Conservation (phyloP, 176 grass and related monocot genomes). For the Hsuehochloa calcarea region DNA sequence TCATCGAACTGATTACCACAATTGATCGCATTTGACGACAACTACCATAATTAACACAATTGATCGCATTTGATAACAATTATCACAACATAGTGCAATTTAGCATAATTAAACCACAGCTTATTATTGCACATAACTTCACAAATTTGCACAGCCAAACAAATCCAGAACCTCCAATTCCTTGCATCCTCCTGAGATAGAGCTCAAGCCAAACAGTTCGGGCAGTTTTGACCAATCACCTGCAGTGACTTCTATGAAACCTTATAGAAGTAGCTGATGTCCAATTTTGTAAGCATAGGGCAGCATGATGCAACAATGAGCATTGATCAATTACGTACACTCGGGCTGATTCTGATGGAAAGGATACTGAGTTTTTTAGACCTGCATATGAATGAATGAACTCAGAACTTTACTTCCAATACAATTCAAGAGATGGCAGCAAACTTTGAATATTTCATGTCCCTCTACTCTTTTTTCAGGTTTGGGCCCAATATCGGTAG, state of each 20-base stretch:
- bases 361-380: slow-evolving; percentile 61
- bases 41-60: no score
- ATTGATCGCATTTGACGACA: no score
- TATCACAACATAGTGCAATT: no score
- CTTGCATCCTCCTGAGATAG: slow-evolving; percentile 60
- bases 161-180: slow-evolving; percentile 73
- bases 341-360: slow-evolving; percentile 62
- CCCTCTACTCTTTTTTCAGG: no score
- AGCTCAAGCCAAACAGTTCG: slow-evolving; percentile 53
- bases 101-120: neutral
- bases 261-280: slow-evolving; percentile 87
- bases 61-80: no score
- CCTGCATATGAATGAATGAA: slow-evolving; percentile 45
- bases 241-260: slow-evolving; percentile 73
- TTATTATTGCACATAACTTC: neutral
- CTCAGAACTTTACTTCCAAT: slow-evolving; percentile 4
- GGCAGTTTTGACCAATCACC: slow-evolving; percentile 69
- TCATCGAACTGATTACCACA: no score
- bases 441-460: no score
- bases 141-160: slow-evolving; percentile 58
- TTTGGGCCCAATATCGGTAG: no score
- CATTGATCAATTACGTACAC: slow-evolving; percentile 63
- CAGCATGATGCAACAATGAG: slow-evolving; percentile 56
- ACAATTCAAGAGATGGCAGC: neutral
- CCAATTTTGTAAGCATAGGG: slow-evolving; percentile 63